Conservation (phyloP, 352 stramenopile genomes). For the Halophytophthora polymorphica region DNA sequence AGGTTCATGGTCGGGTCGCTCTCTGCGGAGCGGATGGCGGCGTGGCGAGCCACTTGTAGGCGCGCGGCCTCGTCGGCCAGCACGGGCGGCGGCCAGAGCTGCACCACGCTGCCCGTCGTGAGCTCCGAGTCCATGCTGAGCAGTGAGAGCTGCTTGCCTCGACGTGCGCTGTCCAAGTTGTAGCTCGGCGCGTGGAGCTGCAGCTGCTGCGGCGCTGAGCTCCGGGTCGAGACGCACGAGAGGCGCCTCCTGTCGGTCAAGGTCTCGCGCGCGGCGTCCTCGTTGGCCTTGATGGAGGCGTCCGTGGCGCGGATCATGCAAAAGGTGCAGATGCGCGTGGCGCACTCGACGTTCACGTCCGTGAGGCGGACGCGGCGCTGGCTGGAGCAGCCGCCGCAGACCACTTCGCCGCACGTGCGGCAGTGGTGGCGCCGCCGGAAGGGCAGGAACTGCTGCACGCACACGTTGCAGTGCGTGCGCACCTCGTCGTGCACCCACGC, state of each 20-base stretch:
- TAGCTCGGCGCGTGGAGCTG: not conserved
- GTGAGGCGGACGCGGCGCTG: slow-evolving; percentile 71
- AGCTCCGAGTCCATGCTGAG: slow-evolving; percentile 61
- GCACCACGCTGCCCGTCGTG: slow-evolving; percentile 57
- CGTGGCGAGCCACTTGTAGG: slow-evolving; percentile 48
- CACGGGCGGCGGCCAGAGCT: slow-evolving; percentile 56
- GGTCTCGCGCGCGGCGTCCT: slow-evolving; percentile 37
- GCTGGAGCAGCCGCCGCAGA: slow-evolving; percentile 69
- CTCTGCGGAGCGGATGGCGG: slow-evolving; percentile 44
- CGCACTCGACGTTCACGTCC: slow-evolving; percentile 77
- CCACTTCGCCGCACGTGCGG: slow-evolving; percentile 72
- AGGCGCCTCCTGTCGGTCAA: slow-evolving; percentile 10
- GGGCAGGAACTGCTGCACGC: slow-evolving; percentile 76
- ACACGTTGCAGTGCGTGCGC: slow-evolving; percentile 78
- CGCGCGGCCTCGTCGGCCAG: slow-evolving; percentile 44
- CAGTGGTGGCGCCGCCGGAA: slow-evolving; percentile 79
- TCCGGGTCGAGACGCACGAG: slow-evolving; percentile 26
- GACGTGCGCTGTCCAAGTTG: slow-evolving; percentile 1
- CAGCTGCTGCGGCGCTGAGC: slow-evolving; percentile 11
- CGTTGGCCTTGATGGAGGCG: slow-evolving; percentile 59
- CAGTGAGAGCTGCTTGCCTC: slow-evolving; percentile 45
- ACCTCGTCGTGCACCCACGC: slow-evolving; percentile 66
- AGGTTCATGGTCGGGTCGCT: slow-evolving; percentile 74
- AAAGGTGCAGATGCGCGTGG: slow-evolving; percentile 75
- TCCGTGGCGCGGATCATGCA: slow-evolving; percentile 77